These are phyloP conservation scores for Stemphylium beticola DNA, from an alignment of 2,329 filamentous ascomycete species.

Conservation along the genomic window DNA sequence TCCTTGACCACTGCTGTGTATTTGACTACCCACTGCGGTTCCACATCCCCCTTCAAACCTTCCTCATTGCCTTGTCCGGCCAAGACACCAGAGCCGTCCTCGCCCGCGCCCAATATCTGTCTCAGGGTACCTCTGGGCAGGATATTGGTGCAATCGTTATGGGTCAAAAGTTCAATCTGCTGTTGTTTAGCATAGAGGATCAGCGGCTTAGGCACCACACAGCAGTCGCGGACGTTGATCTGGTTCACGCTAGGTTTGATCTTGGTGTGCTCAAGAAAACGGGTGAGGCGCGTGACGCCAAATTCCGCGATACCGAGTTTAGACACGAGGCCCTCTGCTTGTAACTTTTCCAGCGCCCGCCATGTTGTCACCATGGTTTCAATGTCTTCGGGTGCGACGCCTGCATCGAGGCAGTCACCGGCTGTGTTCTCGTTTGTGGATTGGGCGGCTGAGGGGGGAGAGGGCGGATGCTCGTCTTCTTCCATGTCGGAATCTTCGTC, in stretches of 20 bases:
- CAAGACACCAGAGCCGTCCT: slow-evolving; percentile 76
- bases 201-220: slow-evolving; percentile 88
- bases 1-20: slow-evolving; percentile 96
- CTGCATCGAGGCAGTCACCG: slow-evolving; percentile 34
- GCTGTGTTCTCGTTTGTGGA: slow-evolving; percentile 52
- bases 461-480: slow-evolving; percentile 58
- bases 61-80: slow-evolving; percentile 61
- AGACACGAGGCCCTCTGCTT: slow-evolving; percentile 72
- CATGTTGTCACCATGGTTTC: slow-evolving; percentile 72
- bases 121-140: slow-evolving; percentile 83
- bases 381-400: slow-evolving; percentile 58
- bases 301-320: slow-evolving; percentile 90
- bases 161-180: slow-evolving; percentile 85
- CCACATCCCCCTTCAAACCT: slow-evolving; percentile 77
- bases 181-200: slow-evolving; percentile 82
- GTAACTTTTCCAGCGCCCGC: slow-evolving; percentile 72
- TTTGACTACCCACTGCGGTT: slow-evolving; percentile 93
- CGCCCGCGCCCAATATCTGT: slow-evolving; percentile 77
- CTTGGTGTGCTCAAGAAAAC: slow-evolving; percentile 73
- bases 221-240: slow-evolving; percentile 96
- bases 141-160: slow-evolving; percentile 93
- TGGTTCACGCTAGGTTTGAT: slow-evolving; percentile 86
- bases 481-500: slow-evolving; percentile 79
- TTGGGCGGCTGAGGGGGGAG: slow-evolving; percentile 27
- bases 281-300: slow-evolving; percentile 79